A percentile compares a stretch with the other conserved stretches of the same genome.
Evolutionary conservation across 164 flowering plant genomes (phyloP).

Genomic region (Vitis riparia): DNA sequence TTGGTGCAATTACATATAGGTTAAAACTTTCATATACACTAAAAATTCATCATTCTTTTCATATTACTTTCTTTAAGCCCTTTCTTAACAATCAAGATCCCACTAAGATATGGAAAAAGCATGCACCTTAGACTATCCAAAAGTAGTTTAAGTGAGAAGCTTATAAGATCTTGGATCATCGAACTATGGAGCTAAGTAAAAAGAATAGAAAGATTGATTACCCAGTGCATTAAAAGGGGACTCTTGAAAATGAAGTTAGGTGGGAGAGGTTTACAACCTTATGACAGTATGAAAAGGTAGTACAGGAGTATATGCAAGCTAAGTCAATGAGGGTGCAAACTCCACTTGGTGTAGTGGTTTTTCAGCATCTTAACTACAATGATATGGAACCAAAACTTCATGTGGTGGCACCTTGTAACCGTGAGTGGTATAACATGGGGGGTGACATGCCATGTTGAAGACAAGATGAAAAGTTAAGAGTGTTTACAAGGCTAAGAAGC

Average conservation of each 20-base stretch:
- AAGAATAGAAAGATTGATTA: constrained; percentile 1
- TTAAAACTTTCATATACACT: constrained; percentile 3
- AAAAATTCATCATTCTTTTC: constrained; percentile 19
- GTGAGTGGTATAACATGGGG: no score
- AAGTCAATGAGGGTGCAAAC: background rate
- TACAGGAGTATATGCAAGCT: background rate
- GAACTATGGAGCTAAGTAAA: constrained; percentile 1
- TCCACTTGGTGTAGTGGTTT: constrained; percentile 6
- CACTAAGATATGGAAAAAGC: background rate
- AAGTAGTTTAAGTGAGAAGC: background rate
- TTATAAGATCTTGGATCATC: background rate
- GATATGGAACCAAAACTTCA: no score
- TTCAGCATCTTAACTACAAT: background rate
- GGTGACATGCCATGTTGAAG: no score
- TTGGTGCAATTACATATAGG: constrained; percentile 12
- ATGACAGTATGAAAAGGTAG: constrained; percentile 7
- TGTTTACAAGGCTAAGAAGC: no score
- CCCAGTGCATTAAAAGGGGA: background rate
- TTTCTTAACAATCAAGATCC: background rate
- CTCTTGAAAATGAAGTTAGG: background rate
- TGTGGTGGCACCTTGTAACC: no score
- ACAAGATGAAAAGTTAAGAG: no score
- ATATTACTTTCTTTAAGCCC: constrained; percentile 16
- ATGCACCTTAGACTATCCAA: background rate
- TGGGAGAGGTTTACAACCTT: background rate